Evolutionary conservation across 805 yeast genomes (phyloP), one percentile per base, ranked within the genome.

Genomic region (Suhomyces prunicola): DNA sequence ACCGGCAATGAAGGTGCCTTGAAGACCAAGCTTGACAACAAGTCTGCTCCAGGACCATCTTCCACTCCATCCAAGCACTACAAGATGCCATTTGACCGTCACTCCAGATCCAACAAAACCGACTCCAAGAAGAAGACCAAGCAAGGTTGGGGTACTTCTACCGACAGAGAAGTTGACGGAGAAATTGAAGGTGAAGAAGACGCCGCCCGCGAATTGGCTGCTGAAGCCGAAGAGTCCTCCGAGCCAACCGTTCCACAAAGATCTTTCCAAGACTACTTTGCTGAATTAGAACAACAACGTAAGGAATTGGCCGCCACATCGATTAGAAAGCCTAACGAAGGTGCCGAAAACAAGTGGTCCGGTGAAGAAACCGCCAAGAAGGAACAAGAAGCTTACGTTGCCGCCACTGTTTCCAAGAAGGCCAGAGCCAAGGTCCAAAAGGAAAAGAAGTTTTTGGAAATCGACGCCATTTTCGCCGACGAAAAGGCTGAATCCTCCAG

Each of bases 1-100:
- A 76, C 90, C 64, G 96, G 94, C 74, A 91, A 90, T 80, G 96
- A 90, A 68, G 96, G 90, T 64, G 96, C 96, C 58, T 76, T 85
- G 81, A 85, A 83, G 79, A 69, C 74, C 63, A 65, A 64, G 66
- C 41, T 55, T 69, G 84, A 86, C 73, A 94, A 94, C 82, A 81
- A 81, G 73, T 75, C 81, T 79, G 84, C 83, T 62, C 77, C 82
- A 55, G 82, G 81, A 62, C 79, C 84, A 63, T 65, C 78, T 55
- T 64, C 78, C 53, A 73, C 83, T 62, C 83, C 83, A 55, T 58
- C 78, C 63, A 82, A 82, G 66, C 70, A 82, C 65, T 75, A 79
- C 69, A 83, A 83, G 76, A 77, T 72, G 71, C 78, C 81, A 65
- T 73, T 74, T 56, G 98, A 93, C 84, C 94, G 96, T 77, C 94